These are phyloP conservation scores for Fusarium albidum DNA, from an alignment of 2,329 filamentous ascomycete genomes.

Conservation along the genomic window DNA sequence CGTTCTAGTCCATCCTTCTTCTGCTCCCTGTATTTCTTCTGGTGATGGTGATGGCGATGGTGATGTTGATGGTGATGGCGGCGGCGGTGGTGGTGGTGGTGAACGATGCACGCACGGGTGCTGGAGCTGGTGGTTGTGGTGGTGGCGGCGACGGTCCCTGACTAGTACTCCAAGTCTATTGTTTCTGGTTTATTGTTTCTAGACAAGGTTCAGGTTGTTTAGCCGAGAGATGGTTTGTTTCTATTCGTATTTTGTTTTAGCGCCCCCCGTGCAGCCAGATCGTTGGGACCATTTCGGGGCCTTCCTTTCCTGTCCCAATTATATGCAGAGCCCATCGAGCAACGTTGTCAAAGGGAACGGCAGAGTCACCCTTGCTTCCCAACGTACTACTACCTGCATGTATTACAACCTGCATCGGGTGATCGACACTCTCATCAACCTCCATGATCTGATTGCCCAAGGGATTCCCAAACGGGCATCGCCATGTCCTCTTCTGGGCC, in stretches of 20 bases:
- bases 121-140: neutral
- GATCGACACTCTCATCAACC: conserved; percentile 10
- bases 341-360: too few species aligned
- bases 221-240: too few species aligned
- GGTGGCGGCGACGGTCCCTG: neutral
- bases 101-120: too few species aligned
- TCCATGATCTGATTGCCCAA: conserved; percentile 6
- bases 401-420: neutral
- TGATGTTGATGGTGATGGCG: too few species aligned
- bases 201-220: neutral
- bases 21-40: too few species aligned
- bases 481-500: neutral
- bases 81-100: too few species aligned
- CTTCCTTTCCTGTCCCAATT: too few species aligned
- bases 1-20: too few species aligned
- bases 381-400: neutral
- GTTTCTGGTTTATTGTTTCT: conserved; percentile 5
- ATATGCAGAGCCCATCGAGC: too few species aligned
- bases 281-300: too few species aligned
- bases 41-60: too few species aligned
- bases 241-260: neutral
- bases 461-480: neutral
- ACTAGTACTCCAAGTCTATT: neutral
- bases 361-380: too few species aligned
- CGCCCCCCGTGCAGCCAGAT: neutral